A percentile compares a stretch with the other conserved stretches of the same genome.
Evolutionary conservation across 169 alveolate genomes (phyloP).

Genomic region (Plasmodium chabaudi): DNA sequence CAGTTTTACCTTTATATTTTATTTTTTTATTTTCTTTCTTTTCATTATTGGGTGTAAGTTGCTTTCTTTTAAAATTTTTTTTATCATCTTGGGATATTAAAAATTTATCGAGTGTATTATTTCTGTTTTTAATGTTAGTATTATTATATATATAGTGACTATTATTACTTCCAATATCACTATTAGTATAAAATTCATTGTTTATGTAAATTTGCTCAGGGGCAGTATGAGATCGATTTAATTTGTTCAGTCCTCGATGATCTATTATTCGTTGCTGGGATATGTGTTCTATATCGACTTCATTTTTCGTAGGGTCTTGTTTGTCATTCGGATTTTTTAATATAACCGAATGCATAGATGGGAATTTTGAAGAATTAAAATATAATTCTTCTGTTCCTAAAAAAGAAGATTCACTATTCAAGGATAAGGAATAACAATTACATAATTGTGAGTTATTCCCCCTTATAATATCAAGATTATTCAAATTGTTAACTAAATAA

Average conservation of each 20-base stretch:
- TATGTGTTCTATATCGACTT: too few relatives aligned
- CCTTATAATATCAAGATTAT: conserved; percentile 45
- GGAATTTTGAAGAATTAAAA: conserved; percentile 63
- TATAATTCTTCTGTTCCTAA: conserved; percentile 68
- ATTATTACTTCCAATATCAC: conserved; percentile 10
- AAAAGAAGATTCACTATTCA: conserved; percentile 58
- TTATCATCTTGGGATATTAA: background rate
- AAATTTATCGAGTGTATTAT: background rate
- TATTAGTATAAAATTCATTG: conserved; percentile 11
- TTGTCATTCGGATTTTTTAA: conserved; percentile 12
- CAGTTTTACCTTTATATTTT: background rate
- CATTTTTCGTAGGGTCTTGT: background rate
- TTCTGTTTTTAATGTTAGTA: background rate
- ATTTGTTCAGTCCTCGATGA: conserved; percentile 8
- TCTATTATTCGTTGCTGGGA: background rate
- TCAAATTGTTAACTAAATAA: conserved; percentile 48
- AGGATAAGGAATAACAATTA: conserved; percentile 50
- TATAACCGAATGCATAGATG: conserved; percentile 71
- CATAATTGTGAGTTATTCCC: conserved; percentile 51
- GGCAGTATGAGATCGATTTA: conserved; percentile 48
- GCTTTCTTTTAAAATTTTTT: conserved; percentile 19
- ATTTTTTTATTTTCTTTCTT: background rate
- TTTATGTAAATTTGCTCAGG: conserved; percentile 21
- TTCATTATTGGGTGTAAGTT: conserved; percentile 1
- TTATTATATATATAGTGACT: background rate